phyloP scores from a whole-genome alignment of 1,284 basidiomycete genomes.

The Malassezia yamatoensis region DNA sequence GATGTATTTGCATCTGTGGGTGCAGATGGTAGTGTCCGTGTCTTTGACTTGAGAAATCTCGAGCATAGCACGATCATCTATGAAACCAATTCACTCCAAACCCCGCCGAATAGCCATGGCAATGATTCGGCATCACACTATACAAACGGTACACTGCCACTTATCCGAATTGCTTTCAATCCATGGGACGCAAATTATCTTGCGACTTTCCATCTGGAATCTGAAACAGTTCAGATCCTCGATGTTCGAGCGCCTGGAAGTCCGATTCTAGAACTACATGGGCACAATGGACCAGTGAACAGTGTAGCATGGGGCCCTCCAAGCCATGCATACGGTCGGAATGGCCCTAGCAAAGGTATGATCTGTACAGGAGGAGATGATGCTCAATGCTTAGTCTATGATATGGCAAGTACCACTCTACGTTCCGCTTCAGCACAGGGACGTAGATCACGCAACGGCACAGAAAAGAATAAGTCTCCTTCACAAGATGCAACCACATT shows the following conservation, averaged over 20 bases:
- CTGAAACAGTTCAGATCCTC: constrained; percentile 43
- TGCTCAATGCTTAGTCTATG: constrained; percentile 44
- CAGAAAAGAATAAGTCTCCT: constrained; percentile 11
- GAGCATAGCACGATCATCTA: constrained; percentile 98
- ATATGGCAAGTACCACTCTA: constrained; percentile 40
- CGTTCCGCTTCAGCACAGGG: constrained; percentile 44
- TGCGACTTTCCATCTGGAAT: constrained; percentile 46
- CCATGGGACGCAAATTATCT: constrained; percentile 48
- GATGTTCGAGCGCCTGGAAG: constrained; percentile 46
- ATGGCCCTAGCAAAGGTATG: constrained; percentile 44
- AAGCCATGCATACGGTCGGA: constrained; percentile 24
- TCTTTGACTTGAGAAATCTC: constrained; percentile 87
- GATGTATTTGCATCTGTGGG: constrained; percentile 98
- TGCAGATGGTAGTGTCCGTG: constrained; percentile 87
- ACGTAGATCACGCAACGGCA: constrained; percentile 37
- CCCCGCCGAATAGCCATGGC: constrained; percentile 8
- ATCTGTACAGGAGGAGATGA: constrained; percentile 46
- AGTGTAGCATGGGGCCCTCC: constrained; percentile 47
- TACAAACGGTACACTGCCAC: constrained; percentile 22
- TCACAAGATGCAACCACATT: constrained; percentile 24
- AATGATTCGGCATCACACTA: background rate
- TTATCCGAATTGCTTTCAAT: constrained; percentile 47
- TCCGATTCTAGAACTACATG: constrained; percentile 44
- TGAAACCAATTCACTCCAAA: constrained; percentile 53
- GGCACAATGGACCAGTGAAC: constrained; percentile 41